Evolutionary conservation across 1,139 yeast genomes (phyloP).

Genomic region (Scheffersomyces quercinus): DNA sequence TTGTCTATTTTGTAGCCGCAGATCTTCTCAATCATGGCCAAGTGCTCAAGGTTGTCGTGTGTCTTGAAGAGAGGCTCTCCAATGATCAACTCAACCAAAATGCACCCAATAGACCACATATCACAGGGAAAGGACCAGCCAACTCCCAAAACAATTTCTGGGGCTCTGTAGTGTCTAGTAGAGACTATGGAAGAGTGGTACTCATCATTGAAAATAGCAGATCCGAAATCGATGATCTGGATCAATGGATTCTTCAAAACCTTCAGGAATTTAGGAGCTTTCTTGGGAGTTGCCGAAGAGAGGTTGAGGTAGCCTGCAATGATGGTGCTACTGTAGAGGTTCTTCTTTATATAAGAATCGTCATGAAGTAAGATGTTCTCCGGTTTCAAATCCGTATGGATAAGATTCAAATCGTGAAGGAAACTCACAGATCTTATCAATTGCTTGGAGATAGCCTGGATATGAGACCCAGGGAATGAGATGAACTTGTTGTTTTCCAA

Average conservation of each 20-base stretch:
- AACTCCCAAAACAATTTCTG: slow-evolving; percentile 88
- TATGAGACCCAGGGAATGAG: slow-evolving; percentile 80
- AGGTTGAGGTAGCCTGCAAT: slow-evolving; percentile 32
- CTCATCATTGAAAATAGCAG: slow-evolving; percentile 92
- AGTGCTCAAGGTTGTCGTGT: slow-evolving; percentile 90
- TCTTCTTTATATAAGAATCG: slow-evolving; percentile 44
- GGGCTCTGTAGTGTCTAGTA: slow-evolving; percentile 95
- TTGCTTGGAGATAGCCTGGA: slow-evolving; percentile 87
- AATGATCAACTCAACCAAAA: slow-evolving; percentile 83
- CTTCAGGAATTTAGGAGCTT: slow-evolving; percentile 42
- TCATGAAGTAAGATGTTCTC: slow-evolving; percentile 84
- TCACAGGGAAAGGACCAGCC: slow-evolving; percentile 96
- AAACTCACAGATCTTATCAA: slow-evolving; percentile 82
- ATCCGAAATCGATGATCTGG: slow-evolving; percentile 92
- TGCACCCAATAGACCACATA: slow-evolving; percentile 96
- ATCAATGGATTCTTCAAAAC: slow-evolving; percentile 78
- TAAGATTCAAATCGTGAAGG: slow-evolving; percentile 82
- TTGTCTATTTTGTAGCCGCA: slow-evolving; percentile 47
- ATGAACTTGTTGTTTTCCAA: slow-evolving; percentile 73
- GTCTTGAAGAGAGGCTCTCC: slow-evolving; percentile 97
- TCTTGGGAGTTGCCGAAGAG: slow-evolving; percentile 16
- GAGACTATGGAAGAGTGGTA: slow-evolving; percentile 91
- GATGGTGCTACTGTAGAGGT: slow-evolving; percentile 35
- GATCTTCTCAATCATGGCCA: slow-evolving; percentile 91
- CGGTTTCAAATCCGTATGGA: slow-evolving; percentile 95